Conservation (phyloP, 192 early-diverging fungal genomes). For the Gamsiella multidivaricata region DNA sequence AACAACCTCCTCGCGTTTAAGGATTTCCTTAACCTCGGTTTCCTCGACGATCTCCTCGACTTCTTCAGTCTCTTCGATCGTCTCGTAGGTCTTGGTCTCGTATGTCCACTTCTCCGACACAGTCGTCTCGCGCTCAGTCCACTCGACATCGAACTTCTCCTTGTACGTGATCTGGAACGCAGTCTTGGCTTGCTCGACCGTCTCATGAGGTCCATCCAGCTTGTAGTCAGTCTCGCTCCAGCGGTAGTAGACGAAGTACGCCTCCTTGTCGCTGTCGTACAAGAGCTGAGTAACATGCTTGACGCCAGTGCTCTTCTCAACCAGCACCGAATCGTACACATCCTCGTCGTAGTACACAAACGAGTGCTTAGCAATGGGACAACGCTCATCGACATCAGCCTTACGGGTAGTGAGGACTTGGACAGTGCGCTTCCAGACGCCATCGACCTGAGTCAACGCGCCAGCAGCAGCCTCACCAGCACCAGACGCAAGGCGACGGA, state of each 20-base stretch:
- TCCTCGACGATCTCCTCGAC: constrained; percentile 24
- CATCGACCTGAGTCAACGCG: constrained; percentile 22
- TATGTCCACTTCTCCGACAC: constrained; percentile 12
- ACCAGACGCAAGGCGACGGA: not conserved
- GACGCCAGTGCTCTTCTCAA: constrained; percentile 25
- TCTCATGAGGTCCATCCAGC: constrained; percentile 27
- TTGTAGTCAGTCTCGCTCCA: constrained; percentile 29
- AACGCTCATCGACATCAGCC: constrained; percentile 16
- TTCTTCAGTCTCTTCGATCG: constrained; percentile 19
- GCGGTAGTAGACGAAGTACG: constrained; percentile 34
- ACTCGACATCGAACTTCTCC: constrained; percentile 24
- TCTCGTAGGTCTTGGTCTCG: constrained; percentile 24
- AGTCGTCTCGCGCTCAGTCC: constrained; percentile 20
- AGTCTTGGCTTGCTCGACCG: constrained; percentile 20
- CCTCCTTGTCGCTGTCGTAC: constrained; percentile 7
- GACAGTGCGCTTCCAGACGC: constrained; percentile 37
- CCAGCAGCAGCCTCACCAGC: constrained; percentile 1
- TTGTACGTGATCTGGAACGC: constrained; percentile 27
- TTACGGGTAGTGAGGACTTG: constrained; percentile 25
- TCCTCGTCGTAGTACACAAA: constrained; percentile 37
- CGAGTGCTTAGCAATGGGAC: constrained; percentile 19
- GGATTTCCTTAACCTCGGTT: constrained; percentile 1
- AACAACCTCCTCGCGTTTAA: constrained; percentile 11
- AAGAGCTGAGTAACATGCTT: constrained; percentile 28
- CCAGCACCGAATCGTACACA: constrained; percentile 24